phyloP scores from a whole-genome alignment of 345 rosid genomes.

The Arabidopsis arenosa region DNA sequence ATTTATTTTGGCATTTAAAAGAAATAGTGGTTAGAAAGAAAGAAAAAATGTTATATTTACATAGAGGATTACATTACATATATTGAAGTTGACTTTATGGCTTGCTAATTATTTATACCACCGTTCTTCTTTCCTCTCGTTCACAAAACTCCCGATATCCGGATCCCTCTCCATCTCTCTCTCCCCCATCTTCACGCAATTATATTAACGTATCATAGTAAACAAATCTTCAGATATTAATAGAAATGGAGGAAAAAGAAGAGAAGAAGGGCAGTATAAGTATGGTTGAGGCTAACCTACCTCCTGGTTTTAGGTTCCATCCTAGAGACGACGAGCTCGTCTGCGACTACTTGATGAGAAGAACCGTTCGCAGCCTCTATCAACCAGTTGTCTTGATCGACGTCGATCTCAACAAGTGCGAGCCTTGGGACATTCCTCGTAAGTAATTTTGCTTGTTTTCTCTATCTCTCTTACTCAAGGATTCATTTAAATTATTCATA shows the following conservation, averaged over 20 bases:
- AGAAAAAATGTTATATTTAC: not conserved
- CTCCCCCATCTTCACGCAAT: not conserved
- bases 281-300: conserved; percentile 72
- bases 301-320: conserved; percentile 91
- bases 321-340: conserved; percentile 94
- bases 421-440: conserved; percentile 97
- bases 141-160: conserved; percentile 13
- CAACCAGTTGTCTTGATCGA: conserved; percentile 71
- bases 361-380: conserved; percentile 58
- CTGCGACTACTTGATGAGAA: conserved; percentile 64
- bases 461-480: not conserved
- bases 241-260: conserved; percentile 32
- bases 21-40: conserved; percentile 6
- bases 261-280: conserved; percentile 52
- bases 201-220: conserved; percentile 10
- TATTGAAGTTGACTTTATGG: conserved; percentile 40
- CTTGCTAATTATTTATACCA: conserved; percentile 33
- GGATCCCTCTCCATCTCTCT: conserved; percentile 26
- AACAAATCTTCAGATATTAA: conserved; percentile 14
- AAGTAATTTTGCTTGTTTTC: conserved; percentile 31
- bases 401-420: conserved; percentile 88
- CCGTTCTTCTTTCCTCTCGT: conserved; percentile 32
- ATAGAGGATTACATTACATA: not conserved
- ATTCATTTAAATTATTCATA: not conserved
- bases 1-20: not conserved